Conservation (phyloP, 495 filamentous ascomycete species). For the Podospora pseudopauciseta region DNA sequence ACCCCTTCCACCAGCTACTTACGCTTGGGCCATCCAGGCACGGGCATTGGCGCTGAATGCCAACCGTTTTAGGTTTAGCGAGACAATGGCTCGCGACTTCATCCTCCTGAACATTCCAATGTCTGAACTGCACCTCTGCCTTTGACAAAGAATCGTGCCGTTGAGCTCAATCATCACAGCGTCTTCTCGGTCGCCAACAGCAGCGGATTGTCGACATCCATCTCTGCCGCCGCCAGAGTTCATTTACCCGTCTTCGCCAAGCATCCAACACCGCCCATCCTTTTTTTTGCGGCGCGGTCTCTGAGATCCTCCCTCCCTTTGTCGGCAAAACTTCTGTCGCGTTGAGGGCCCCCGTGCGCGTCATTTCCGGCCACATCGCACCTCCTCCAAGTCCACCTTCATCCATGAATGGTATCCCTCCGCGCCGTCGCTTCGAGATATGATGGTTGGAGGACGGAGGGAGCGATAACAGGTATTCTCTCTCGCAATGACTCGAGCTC, state of each 20-base stretch:
- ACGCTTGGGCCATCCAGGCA: constrained; percentile 23
- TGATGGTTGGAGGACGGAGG: constrained; percentile 53
- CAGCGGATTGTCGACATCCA: background rate
- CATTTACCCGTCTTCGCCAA: background rate
- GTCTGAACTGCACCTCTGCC: constrained; percentile 27
- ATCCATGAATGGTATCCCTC: constrained; percentile 42
- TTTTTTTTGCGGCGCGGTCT: constrained; percentile 13
- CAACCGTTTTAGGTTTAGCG: constrained; percentile 30
- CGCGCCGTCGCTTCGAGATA: constrained; percentile 43
- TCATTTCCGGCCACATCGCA: constrained; percentile 22
- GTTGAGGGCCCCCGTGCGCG: constrained; percentile 24
- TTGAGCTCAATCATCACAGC: constrained; percentile 2
- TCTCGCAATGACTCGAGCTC: constrained; percentile 71
- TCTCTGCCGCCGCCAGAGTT: background rate
- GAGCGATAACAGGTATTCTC: constrained; percentile 43
- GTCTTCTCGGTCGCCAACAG: background rate
- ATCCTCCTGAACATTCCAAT: constrained; percentile 25
- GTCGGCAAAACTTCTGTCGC: constrained; percentile 14
- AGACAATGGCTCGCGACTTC: constrained; percentile 30
- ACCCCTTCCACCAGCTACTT: background rate
- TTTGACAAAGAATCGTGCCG: constrained; percentile 16
- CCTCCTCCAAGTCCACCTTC: constrained; percentile 9
- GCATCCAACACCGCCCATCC: background rate
- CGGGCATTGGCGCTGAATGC: constrained; percentile 12
- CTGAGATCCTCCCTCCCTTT: constrained; percentile 2